phyloP scores from a whole-genome alignment of 2,329 filamentous ascomycete species.

The Pestalotiopsis sp. region DNA sequence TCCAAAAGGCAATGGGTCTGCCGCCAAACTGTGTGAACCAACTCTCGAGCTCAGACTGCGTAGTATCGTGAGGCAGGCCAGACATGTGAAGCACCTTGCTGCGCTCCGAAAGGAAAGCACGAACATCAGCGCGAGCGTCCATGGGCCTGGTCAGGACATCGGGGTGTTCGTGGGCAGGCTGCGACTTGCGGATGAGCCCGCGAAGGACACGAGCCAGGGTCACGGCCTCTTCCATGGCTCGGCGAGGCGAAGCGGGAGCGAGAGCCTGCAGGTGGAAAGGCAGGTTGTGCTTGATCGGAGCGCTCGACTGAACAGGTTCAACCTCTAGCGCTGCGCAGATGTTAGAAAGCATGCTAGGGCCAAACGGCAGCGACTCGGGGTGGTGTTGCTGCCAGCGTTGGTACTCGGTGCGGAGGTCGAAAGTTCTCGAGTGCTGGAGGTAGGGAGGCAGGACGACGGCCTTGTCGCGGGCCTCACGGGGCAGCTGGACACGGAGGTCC shows the following conservation, averaged over 20 bases:
- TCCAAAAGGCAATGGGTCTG: constrained; percentile 98
- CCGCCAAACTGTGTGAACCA: constrained; percentile 99
- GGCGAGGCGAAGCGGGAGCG: constrained; percentile 90
- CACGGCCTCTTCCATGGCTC: constrained; percentile 96
- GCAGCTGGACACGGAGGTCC: constrained; percentile 97
- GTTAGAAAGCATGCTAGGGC: constrained; percentile 91
- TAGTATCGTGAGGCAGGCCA: constrained; percentile 95
- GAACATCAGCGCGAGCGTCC: constrained; percentile 94
- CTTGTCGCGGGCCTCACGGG: constrained; percentile 97
- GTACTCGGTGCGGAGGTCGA: constrained; percentile 96
- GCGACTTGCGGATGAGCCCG: constrained; percentile 93
- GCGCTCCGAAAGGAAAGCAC: constrained; percentile 92
- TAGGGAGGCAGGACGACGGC: constrained; percentile 95
- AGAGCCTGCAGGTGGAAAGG: constrained; percentile 97
- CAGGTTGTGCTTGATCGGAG: constrained; percentile 97
- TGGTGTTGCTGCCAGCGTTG: constrained; percentile 99
- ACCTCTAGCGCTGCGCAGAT: constrained; percentile 98
- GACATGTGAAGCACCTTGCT: constrained; percentile 99
- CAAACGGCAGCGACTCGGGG: constrained; percentile 94
- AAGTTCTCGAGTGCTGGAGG: constrained; percentile 95
- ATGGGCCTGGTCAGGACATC: constrained; percentile 94
- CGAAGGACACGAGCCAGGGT: constrained; percentile 91
- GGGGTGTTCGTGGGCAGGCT: constrained; percentile 89
- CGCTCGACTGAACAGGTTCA: constrained; percentile 94
- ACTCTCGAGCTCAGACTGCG: constrained; percentile 96